Evolutionary conservation across 2,329 filamentous ascomycete genomes (phyloP).

Genomic region (Neoarthrinium moseri): DNA sequence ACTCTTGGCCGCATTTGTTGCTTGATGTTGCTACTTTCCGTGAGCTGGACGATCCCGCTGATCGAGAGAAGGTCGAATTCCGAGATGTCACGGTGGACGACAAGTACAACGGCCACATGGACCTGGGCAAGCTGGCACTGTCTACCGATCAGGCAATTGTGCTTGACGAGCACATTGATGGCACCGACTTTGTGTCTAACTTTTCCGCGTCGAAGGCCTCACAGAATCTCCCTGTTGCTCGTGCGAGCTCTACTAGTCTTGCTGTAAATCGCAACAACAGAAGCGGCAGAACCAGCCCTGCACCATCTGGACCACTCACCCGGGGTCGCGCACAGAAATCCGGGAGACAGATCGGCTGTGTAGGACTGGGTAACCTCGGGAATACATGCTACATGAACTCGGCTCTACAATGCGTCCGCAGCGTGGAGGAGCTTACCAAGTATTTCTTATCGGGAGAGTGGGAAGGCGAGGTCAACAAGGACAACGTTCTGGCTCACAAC

Average conservation of each 20-base stretch:
- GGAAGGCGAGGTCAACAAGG: constrained; percentile 76
- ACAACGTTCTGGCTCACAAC: constrained; percentile 82
- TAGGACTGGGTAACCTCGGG: constrained; percentile 85
- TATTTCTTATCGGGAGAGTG: constrained; percentile 81
- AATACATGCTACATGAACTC: constrained; percentile 99
- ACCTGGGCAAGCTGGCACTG: constrained; percentile 65
- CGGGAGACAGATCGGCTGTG: constrained; percentile 70
- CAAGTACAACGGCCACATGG: constrained; percentile 75
- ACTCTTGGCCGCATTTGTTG: constrained; percentile 46
- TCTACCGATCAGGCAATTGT: constrained; percentile 74
- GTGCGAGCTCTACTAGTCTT: constrained; percentile 30
- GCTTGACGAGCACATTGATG: constrained; percentile 74
- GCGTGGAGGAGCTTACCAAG: constrained; percentile 87
- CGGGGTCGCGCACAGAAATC: constrained; percentile 69
- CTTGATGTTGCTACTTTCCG: constrained; percentile 64
- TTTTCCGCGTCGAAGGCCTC: constrained; percentile 30
- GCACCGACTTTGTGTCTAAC: constrained; percentile 57
- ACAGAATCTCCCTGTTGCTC: constrained; percentile 34
- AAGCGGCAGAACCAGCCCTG: constrained; percentile 70
- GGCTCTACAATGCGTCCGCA: constrained; percentile 89
- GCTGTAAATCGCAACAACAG: constrained; percentile 39
- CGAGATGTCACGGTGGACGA: constrained; percentile 70
- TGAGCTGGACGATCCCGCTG: constrained; percentile 58
- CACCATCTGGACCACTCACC: constrained; percentile 60
- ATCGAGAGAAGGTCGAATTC: constrained; percentile 62